Conservation (phyloP, 805 yeast genomes). For the Schizosaccharomyces osmophilus region DNA sequence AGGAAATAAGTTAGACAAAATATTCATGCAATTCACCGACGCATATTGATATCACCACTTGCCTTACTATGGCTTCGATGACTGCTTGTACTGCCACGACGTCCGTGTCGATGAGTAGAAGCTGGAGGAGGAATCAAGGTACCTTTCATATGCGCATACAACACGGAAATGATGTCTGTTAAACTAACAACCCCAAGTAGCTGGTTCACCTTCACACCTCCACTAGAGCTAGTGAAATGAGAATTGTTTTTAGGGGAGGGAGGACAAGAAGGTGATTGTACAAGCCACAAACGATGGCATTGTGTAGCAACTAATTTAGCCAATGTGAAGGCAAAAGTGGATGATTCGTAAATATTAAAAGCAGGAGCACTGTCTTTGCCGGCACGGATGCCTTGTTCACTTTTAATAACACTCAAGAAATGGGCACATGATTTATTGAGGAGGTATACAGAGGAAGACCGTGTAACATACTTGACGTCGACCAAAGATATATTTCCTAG, state of each 20-base stretch:
- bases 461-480: conserved; percentile 55
- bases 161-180: neutral
- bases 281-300: conserved; percentile 34
- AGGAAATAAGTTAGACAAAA: neutral
- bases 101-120: neutral
- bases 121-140: neutral
- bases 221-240: neutral
- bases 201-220: neutral
- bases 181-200: neutral
- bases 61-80: neutral
- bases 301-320: conserved; percentile 91
- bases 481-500: conserved; percentile 87
- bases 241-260: conserved; percentile 1
- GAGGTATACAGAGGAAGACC: conserved; percentile 36
- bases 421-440: conserved; percentile 65
- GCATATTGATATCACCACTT: neutral
- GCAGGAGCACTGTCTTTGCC: conserved; percentile 94
- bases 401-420: conserved; percentile 64
- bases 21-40: neutral
- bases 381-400: conserved; percentile 71
- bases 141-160: neutral
- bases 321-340: conserved; percentile 66
- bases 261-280: neutral
- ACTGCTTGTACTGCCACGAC: neutral
- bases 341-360: conserved; percentile 62